Evolutionary conservation across 805 yeast species (phyloP).

Genomic region (Candida qinlingensis): DNA sequence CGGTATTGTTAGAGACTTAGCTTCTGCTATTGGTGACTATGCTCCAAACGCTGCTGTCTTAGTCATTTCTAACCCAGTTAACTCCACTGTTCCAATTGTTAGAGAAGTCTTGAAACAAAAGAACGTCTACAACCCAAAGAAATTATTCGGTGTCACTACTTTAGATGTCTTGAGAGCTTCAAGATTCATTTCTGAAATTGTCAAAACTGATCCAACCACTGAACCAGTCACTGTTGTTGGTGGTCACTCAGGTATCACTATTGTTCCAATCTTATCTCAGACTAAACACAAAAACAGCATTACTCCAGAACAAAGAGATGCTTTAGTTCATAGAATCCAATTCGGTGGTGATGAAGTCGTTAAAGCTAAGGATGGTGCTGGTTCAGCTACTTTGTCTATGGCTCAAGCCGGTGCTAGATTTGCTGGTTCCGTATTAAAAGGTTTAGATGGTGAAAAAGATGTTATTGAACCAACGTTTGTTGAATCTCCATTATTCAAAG

Average conservation of each 20-base stretch:
- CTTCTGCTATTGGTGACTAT: slow-evolving; percentile 64
- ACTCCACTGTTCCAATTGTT: slow-evolving; percentile 87
- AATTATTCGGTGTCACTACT: slow-evolving; percentile 83
- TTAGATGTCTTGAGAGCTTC: slow-evolving; percentile 86
- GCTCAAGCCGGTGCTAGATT: slow-evolving; percentile 86
- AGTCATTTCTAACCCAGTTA: slow-evolving; percentile 90
- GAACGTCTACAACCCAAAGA: slow-evolving; percentile 64
- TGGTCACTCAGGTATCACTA: slow-evolving; percentile 94
- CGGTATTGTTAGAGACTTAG: slow-evolving; percentile 66
- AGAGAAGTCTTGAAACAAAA: slow-evolving; percentile 68
- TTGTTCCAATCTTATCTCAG: slow-evolving; percentile 85
- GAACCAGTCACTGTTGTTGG: slow-evolving; percentile 72
- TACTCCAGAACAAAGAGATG: slow-evolving; percentile 62
- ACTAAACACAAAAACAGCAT: slow-evolving; percentile 53
- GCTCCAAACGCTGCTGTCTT: slow-evolving; percentile 74
- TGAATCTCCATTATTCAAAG: slow-evolving; percentile 75
- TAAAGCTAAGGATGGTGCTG: slow-evolving; percentile 89
- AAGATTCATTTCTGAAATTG: slow-evolving; percentile 35
- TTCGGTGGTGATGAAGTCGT: slow-evolving; percentile 97
- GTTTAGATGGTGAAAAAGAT: slow-evolving; percentile 58
- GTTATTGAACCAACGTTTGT: slow-evolving; percentile 67
- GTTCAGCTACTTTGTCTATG: slow-evolving; percentile 91
- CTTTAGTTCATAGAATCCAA: slow-evolving; percentile 81
- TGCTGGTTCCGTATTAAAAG: slow-evolving; percentile 58
- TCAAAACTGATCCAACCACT: slow-evolving; percentile 25